These are phyloP conservation scores for Themeda triandra DNA, from an alignment of 176 grass and related monocot species.

Conservation along the genomic window DNA sequence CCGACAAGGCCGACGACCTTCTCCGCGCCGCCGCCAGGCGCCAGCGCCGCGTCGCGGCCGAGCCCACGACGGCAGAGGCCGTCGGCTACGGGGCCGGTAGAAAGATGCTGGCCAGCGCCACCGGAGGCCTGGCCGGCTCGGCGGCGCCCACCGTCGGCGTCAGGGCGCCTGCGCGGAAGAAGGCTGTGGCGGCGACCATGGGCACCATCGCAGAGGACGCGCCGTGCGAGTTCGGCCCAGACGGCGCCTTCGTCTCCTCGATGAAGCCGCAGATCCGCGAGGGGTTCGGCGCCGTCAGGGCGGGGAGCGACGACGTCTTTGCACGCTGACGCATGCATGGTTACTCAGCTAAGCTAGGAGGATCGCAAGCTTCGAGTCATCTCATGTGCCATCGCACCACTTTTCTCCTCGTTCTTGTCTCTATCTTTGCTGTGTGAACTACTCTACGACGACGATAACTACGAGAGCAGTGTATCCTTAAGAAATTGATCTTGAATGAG, in stretches of 20 bases:
- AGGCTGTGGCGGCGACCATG: constrained; percentile 10
- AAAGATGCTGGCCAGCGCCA: constrained; percentile 2
- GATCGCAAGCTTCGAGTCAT: background rate
- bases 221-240: constrained; percentile 41
- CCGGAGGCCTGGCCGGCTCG: background rate
- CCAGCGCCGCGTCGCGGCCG: constrained; percentile 32
- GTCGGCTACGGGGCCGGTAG: background rate
- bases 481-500: background rate
- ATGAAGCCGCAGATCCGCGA: background rate
- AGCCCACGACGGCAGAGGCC: background rate
- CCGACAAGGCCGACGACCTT: constrained; percentile 34
- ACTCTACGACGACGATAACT: background rate
- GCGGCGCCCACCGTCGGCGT: background rate
- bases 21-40: constrained; percentile 45
- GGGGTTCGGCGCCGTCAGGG: constrained; percentile 9
- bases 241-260: background rate
- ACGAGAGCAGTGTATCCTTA: background rate
- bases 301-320: background rate
- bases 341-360: no score
- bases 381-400: background rate
- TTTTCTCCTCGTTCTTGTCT: background rate
- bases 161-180: background rate
- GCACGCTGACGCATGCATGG: background rate
- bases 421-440: background rate
- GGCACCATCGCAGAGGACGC: constrained; percentile 46